These are phyloP conservation scores for Candida corydali DNA, from an alignment of 805 yeast genomes.

Conservation along the genomic window DNA sequence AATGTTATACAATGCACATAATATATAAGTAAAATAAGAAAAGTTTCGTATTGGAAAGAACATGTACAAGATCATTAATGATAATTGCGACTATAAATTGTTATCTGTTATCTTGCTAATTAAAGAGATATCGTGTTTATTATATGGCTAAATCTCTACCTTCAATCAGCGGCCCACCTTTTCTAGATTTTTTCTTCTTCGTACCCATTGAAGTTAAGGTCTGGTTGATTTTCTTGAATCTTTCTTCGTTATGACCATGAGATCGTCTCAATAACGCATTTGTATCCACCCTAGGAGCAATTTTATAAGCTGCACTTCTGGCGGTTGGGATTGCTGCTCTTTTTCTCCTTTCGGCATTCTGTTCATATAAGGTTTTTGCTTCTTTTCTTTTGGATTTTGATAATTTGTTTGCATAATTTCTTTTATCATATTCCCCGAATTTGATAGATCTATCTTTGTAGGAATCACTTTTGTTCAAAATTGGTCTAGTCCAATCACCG, in stretches of 20 bases:
- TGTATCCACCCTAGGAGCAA: constrained; percentile 78
- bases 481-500: constrained; percentile 98
- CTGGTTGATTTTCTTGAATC: constrained; percentile 72
- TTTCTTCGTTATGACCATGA: constrained; percentile 62
- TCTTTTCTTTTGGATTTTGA: constrained; percentile 30
- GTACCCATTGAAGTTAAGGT: constrained; percentile 46
- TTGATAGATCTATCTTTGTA: constrained; percentile 81
- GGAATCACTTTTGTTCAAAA: constrained; percentile 91
- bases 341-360: constrained; percentile 84
- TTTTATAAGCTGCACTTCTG: constrained; percentile 79
- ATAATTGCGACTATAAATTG: too few species aligned
- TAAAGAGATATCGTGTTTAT: neutral
- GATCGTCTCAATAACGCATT: constrained; percentile 41
- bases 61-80: too few species aligned
- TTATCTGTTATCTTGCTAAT: too few species aligned
- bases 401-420: constrained; percentile 43
- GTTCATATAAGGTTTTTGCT: constrained; percentile 70
- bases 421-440: constrained; percentile 64
- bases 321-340: constrained; percentile 96
- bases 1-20: constrained; percentile 5
- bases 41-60: too few species aligned
- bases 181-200: constrained; percentile 48
- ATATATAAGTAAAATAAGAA: too few species aligned
- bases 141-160: constrained; percentile 53
- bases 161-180: constrained; percentile 77